Evolutionary conservation across 805 yeast genomes (phyloP).

Genomic region (Cyberlindnera nakhonratchasimensis): DNA sequence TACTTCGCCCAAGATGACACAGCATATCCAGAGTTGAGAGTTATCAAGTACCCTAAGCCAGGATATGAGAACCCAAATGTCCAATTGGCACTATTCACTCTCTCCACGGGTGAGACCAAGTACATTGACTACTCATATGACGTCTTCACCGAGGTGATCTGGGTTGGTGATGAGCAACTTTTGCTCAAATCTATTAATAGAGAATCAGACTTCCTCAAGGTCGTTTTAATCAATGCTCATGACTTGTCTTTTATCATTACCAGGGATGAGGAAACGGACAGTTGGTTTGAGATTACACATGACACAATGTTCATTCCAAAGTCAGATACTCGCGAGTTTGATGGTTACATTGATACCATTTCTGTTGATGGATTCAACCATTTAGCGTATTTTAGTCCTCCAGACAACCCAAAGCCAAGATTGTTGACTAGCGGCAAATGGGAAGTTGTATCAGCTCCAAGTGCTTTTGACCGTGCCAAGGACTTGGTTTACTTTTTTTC

Average conservation of each 20-base stretch:
- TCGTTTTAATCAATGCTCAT: slow-evolving; percentile 48
- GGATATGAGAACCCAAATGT: slow-evolving; percentile 75
- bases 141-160: slow-evolving; percentile 60
- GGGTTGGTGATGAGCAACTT: slow-evolving; percentile 58
- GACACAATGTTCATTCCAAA: slow-evolving; percentile 57
- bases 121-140: slow-evolving; percentile 42
- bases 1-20: slow-evolving; percentile 58
- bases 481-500: slow-evolving; percentile 59
- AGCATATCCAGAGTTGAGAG: slow-evolving; percentile 58
- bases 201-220: slow-evolving; percentile 60
- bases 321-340: slow-evolving; percentile 40
- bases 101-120: slow-evolving; percentile 30
- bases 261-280: slow-evolving; percentile 47
- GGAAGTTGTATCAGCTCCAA: slow-evolving; percentile 83
- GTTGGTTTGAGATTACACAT: slow-evolving; percentile 78
- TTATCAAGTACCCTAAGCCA: slow-evolving; percentile 80
- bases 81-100: slow-evolving; percentile 45
- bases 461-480: slow-evolving; percentile 52
- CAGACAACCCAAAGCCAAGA: slow-evolving; percentile 49
- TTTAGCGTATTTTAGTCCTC: slow-evolving; percentile 80
- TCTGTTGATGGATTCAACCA: slow-evolving; percentile 65
- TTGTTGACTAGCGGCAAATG: slow-evolving; percentile 74
- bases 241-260: slow-evolving; percentile 35
- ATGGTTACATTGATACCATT: slow-evolving; percentile 81
- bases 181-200: slow-evolving; percentile 61